phyloP scores from a whole-genome alignment of 1,139 yeast species.

The Lodderomyces elongisporus region DNA sequence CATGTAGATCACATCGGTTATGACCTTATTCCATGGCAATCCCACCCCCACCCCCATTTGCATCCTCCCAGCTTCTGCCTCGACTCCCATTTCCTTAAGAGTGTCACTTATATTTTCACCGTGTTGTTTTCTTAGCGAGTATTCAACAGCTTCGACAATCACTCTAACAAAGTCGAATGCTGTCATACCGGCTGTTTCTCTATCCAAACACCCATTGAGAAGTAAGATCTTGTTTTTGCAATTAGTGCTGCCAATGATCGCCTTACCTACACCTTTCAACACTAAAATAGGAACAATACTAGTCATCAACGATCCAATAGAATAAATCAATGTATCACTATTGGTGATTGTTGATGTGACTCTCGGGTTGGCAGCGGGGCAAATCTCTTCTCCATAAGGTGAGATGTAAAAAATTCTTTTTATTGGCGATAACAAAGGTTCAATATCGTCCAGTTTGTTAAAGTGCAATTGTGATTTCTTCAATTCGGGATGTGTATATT shows the following conservation, averaged over 20 bases:
- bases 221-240: constrained; percentile 48
- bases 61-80: too few species aligned
- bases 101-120: constrained; percentile 1
- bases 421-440: constrained; percentile 72
- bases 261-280: constrained; percentile 66
- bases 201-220: constrained; percentile 66
- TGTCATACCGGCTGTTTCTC: constrained; percentile 69
- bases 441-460: constrained; percentile 47
- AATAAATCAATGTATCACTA: constrained; percentile 60
- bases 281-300: constrained; percentile 76
- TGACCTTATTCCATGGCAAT: constrained; percentile 33
- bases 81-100: constrained; percentile 7
- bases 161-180: constrained; percentile 56
- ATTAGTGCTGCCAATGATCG: constrained; percentile 35
- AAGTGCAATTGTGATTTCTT: constrained; percentile 71
- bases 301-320: constrained; percentile 87
- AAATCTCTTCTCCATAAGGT: constrained; percentile 83
- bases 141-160: constrained; percentile 46
- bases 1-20: constrained; percentile 57
- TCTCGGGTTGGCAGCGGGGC: constrained; percentile 68
- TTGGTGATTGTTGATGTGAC: constrained; percentile 50
- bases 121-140: constrained; percentile 23
- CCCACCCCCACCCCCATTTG: too few species aligned
- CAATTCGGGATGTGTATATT: constrained; percentile 76
- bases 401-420: constrained; percentile 73